These are phyloP conservation scores for Spergularia azorica DNA, from an alignment of 179 eudicot genomes.

Conservation along the genomic window DNA sequence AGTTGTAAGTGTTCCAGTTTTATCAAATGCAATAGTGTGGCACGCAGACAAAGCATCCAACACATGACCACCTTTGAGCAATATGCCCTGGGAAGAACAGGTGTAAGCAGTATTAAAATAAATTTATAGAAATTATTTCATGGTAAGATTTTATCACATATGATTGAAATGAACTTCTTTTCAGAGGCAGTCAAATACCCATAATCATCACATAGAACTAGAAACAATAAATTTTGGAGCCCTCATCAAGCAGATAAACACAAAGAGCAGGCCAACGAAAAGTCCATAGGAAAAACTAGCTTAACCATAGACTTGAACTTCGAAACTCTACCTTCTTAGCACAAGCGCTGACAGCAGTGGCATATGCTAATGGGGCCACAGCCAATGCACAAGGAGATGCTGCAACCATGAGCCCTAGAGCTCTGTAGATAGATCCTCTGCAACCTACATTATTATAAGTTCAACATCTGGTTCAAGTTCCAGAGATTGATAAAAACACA, in stretches of 20 bases:
- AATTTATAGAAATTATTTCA: no score
- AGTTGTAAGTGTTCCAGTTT: conserved; percentile 97
- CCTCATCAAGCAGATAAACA: not conserved
- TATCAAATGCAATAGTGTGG: conserved; percentile 90
- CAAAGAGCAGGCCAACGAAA: conserved; percentile 1
- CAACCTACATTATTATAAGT: conserved; percentile 55
- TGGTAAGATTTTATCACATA: no score
- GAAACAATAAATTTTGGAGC: not conserved
- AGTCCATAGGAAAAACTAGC: not conserved
- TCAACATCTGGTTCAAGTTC: conserved; percentile 1
- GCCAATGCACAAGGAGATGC: conserved; percentile 99
- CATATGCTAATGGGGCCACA: conserved; percentile 96
- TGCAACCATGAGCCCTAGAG: conserved; percentile 98
- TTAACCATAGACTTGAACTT: not conserved
- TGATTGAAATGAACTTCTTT: not conserved
- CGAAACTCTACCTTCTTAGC: conserved; percentile 71
- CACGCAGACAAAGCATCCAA: conserved; percentile 91
- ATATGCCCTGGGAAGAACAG: conserved; percentile 65
- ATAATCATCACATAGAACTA: not conserved
- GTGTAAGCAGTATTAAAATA: not conserved
- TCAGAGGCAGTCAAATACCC: not conserved
- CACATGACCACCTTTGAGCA: conserved; percentile 96
- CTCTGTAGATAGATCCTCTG: conserved; percentile 96
- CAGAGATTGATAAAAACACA: not conserved
- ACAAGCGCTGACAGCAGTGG: conserved; percentile 97